A percentile compares a stretch with the other conserved stretches of the same genome.
Evolutionary conservation across 306 rosid species (phyloP).

Genomic region (Lotus japonicus): DNA sequence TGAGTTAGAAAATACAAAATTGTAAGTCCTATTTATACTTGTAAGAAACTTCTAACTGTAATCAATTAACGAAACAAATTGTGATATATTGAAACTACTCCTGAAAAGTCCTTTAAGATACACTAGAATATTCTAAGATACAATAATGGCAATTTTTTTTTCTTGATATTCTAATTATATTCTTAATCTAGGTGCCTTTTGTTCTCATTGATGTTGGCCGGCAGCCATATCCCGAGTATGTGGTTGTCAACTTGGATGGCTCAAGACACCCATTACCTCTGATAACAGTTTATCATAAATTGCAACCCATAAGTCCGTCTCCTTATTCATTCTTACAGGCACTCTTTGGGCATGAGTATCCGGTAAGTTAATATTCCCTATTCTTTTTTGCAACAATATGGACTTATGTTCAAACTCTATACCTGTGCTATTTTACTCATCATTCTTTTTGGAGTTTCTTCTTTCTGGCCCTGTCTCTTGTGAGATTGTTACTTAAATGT

Average conservation of each 20-base stretch:
- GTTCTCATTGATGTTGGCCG: conserved; percentile 57
- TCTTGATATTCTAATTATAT: conserved; percentile 1
- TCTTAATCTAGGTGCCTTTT: conserved; percentile 65
- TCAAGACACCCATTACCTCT: conserved; percentile 79
- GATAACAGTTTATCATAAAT: conserved; percentile 66
- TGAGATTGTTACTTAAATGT: not conserved
- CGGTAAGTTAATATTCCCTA: conserved; percentile 50
- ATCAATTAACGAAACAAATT: not conserved
- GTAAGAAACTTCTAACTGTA: not conserved
- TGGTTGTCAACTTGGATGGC: conserved; percentile 60
- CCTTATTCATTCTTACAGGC: conserved; percentile 77
- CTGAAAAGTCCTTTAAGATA: not conserved
- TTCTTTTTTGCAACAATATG: not conserved
- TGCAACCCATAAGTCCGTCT: conserved; percentile 59
- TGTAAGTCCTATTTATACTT: not conserved
- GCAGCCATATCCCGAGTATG: conserved; percentile 34
- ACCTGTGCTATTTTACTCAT: not conserved
- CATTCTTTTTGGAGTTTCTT: conserved; percentile 10
- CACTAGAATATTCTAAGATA: not conserved
- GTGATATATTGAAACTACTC: not conserved
- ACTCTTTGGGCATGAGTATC: conserved; percentile 67
- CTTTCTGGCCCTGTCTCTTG: not conserved
- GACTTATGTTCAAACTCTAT: not conserved
- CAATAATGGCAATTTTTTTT: not conserved
- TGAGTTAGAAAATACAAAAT: not conserved